phyloP scores from a whole-genome alignment of 1,139 yeast species.

The Candida smagusa region DNA sequence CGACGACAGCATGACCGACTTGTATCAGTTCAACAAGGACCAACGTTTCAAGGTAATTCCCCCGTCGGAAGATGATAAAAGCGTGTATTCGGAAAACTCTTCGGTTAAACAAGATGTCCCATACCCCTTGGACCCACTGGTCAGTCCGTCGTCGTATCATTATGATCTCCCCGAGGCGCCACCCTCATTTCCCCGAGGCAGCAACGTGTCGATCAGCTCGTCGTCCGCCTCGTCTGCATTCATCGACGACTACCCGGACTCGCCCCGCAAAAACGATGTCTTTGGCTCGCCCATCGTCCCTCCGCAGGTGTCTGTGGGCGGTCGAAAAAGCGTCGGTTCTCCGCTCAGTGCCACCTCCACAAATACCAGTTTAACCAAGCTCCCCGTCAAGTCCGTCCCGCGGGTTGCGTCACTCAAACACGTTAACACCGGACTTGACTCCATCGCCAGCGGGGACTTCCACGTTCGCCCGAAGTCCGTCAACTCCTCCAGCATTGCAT shows the following conservation, averaged over 20 bases:
- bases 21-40: constrained; percentile 2
- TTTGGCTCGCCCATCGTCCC: constrained; percentile 8
- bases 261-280: constrained; percentile 4
- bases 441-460: constrained; percentile 7
- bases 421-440: constrained; percentile 9
- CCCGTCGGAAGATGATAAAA: constrained; percentile 2
- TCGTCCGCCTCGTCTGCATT: constrained; percentile 6
- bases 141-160: constrained; percentile 3
- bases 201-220: constrained; percentile 5
- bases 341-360: constrained; percentile 8
- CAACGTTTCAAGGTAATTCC: constrained; percentile 1
- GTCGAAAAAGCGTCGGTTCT: background rate
- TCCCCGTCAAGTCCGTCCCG: constrained; percentile 7
- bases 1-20: background rate
- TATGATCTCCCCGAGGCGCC: constrained; percentile 1
- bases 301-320: background rate
- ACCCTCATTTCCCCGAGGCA: constrained; percentile 7
- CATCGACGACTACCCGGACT: constrained; percentile 4
- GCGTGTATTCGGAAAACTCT: constrained; percentile 5
- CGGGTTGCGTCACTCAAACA: constrained; percentile 6
- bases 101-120: constrained; percentile 1
- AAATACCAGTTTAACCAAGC: constrained; percentile 4
- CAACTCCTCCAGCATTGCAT: constrained; percentile 2
- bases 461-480: constrained; percentile 10
- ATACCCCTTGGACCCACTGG: constrained; percentile 10